Base-by-base conservation (phyloP, 495 filamentous ascomycete genomes). In the Aspergillus egyptiacus region DNA sequence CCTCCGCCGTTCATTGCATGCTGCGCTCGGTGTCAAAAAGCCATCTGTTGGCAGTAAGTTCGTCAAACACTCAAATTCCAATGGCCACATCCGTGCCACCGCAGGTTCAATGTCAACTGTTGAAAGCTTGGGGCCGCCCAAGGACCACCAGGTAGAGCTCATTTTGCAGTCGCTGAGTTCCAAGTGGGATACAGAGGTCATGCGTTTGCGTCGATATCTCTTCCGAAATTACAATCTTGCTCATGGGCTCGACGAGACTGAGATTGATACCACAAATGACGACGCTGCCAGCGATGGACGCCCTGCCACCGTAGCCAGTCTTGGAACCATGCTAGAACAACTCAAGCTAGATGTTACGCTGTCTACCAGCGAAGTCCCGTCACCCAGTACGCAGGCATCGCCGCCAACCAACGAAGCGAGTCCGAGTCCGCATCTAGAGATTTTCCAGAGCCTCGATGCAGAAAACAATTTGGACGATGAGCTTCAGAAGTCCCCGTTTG, bases 121-220 rank as follows among this genome's bases (percentile, higher is more conserved):
- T 17, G 64, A 66, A 6, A 46, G 58, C 5, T 56, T 63, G 3
- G 53, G 57, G 3, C 13, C 39, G n/a, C 63, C 68, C 17, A 66
- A 70, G 17, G 55, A 63, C 6, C 70, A 78, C 28, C 78, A 83
- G 50, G 61, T 81, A 5, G 69, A 77, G 8, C 64, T 64, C 24
- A 72, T 77, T n/a, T 61, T 86, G 28, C 62, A 68, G 17, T 69
- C 81, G 0, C 57, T 88, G 28, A 73, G 74, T 36, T 73, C 75
- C 15, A 81, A 77, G 58, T 88, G 84, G 84, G 75, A 82, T 23
- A 59, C 65, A 5, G 80, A 87, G 58, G 66, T 76, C 17, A 65
- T 67, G 27, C 74, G 81, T 20, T 58, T 86, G 25, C 66, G 72
- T 14, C 65, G 72, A 42, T 85, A 82, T 53, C 72, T 87, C 14